These are phyloP conservation scores for Teunomyces pallodes DNA, from an alignment of 805 yeast species.

Conservation along the genomic window DNA sequence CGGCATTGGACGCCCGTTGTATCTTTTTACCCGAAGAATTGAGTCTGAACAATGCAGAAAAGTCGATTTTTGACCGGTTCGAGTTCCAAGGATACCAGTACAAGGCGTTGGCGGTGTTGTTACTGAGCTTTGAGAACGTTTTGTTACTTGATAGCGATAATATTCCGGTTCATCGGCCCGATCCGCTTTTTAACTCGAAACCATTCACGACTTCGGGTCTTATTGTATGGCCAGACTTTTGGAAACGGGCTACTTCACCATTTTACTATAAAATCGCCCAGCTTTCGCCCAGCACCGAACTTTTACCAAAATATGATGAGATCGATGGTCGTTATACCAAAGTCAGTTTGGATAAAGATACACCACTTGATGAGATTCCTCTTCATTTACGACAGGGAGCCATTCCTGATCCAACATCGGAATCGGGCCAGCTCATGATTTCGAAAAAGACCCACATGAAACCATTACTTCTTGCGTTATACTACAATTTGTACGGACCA, in stretches of 20 bases:
- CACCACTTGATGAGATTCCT: conserved; percentile 17
- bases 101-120: conserved; percentile 39
- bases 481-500: conserved; percentile 44
- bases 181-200: conserved; percentile 51
- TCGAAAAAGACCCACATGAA: conserved; percentile 37
- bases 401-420: conserved; percentile 28
- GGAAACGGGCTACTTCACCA: conserved; percentile 83
- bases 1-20: conserved; percentile 38
- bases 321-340: conserved; percentile 18
- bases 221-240: conserved; percentile 83
- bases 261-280: conserved; percentile 67
- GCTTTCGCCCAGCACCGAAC: conserved; percentile 29
- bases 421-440: conserved; percentile 43
- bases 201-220: conserved; percentile 55
- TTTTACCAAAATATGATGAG: conserved; percentile 35
- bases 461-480: conserved; percentile 37
- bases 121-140: conserved; percentile 62
- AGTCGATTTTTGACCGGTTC: conserved; percentile 27
- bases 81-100: conserved; percentile 43
- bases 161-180: conserved; percentile 66
- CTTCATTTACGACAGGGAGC: conserved; percentile 31
- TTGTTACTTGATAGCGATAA: conserved; percentile 75
- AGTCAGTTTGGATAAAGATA: background rate
- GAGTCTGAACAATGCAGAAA: conserved; percentile 12
- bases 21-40: conserved; percentile 35